Evolutionary conservation across 352 stramenopile genomes (phyloP).

Genomic region (Phytophthora gonapodyides): DNA sequence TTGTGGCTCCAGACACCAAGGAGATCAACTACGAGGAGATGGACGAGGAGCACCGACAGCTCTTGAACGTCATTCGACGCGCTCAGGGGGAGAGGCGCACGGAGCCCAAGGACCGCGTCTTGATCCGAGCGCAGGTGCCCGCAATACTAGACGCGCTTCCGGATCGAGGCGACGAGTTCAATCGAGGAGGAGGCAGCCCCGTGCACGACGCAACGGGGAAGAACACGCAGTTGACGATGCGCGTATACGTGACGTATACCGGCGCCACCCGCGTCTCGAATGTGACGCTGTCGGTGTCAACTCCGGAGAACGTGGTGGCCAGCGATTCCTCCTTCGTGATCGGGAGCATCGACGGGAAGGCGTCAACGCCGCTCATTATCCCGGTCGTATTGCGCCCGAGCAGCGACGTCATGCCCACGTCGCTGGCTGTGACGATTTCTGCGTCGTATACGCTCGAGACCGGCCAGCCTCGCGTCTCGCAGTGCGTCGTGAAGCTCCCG

Average conservation of each 20-base stretch:
- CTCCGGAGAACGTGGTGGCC: constrained; percentile 63
- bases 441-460: constrained; percentile 77
- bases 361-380: constrained; percentile 67
- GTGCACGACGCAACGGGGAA: constrained; percentile 18
- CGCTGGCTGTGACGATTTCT: constrained; percentile 62
- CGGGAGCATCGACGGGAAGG: constrained; percentile 66
- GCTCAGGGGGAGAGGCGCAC: constrained; percentile 66
- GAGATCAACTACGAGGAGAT: constrained; percentile 93
- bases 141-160: constrained; percentile 60
- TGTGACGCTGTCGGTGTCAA: constrained; percentile 74
- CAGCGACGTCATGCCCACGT: constrained; percentile 59
- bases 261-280: constrained; percentile 66
- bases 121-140: constrained; percentile 77
- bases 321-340: constrained; percentile 74
- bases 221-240: constrained; percentile 68
- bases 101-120: constrained; percentile 76
- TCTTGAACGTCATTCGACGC: constrained; percentile 87
- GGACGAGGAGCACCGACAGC: constrained; percentile 87
- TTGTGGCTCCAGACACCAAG: constrained; percentile 71
- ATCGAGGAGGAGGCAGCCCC: constrained; percentile 22
- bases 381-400: constrained; percentile 60
- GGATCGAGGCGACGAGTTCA: constrained; percentile 51
- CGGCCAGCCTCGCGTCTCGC: constrained; percentile 69
- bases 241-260: constrained; percentile 87
- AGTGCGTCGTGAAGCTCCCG: constrained; percentile 69